Evolutionary conservation across 345 rosid genomes (phyloP), one percentile per base, ranked within the genome.

Genomic region (Salix viminalis): DNA sequence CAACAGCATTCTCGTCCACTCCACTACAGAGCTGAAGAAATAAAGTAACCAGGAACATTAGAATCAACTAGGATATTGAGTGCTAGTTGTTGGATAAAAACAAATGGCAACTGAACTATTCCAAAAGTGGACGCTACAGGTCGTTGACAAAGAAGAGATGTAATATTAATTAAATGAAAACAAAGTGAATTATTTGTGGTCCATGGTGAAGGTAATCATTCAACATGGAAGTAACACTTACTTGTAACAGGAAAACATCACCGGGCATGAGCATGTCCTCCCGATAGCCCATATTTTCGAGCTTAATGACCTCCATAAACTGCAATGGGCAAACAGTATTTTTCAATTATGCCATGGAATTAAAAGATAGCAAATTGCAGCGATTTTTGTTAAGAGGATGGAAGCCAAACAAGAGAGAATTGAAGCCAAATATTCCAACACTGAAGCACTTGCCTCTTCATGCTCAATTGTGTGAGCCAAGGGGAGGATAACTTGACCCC

Each of bases 401-500:
- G 44, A 14, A 42, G 56, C 19, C 32, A 70, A 28, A n/a, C 18
- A 77, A 24, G 18, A 50, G 60, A 23, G 16, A 77, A 77, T 30
- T 23, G 6, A 26, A 56, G 15, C 23, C 23, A 6, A 26, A 19
- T 39, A 56, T 41, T 66, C 39, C 41, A 54, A 44, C 46, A 79
- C 23, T 67, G 62, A 12, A 60, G 16, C 30, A 61, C 85, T 84
- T 54, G 90, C 99, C 96, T 96, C 99, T 84, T 96, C 99, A 84
- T 96, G 90, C 84, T 96, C 98, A 60, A 90, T 85, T 54, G 97
- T 94, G 79, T 96, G 97, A 79, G 99, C 97, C 75, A 96, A 87
- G 18, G 99, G 99, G 72, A 94, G 99, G 78, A 96, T 94, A 79
- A 94, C 93, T 74, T 94, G 98, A 61, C 96, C 90, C 58, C 98